These are phyloP conservation scores for Teunomyces panamensis DNA, from an alignment of 805 yeast species.

Conservation along the genomic window DNA sequence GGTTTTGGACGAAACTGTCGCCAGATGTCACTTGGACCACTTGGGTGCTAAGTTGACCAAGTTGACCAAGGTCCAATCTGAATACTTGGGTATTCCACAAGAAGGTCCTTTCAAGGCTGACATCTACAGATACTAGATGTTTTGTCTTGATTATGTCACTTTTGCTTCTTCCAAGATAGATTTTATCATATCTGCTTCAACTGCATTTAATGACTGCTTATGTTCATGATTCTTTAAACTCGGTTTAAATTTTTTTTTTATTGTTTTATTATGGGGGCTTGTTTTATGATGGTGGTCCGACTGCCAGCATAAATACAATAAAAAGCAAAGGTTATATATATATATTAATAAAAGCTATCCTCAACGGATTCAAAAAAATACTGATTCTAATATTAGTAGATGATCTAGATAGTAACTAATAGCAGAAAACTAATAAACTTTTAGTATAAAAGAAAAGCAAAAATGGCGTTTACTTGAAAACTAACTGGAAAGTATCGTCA, in stretches of 20 bases:
- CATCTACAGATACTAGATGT: conserved; percentile 88
- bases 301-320: not conserved
- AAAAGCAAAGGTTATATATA: conserved; percentile 14
- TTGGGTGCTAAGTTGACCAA: conserved; percentile 84
- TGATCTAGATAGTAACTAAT: not conserved
- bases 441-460: not conserved
- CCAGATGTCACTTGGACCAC: conserved; percentile 93
- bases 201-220: conserved; percentile 40
- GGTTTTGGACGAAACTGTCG: conserved; percentile 97
- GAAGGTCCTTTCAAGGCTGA: conserved; percentile 99
- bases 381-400: not conserved
- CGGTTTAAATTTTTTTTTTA: conserved; percentile 15
- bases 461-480: conserved; percentile 6
- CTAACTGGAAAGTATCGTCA: conserved; percentile 10
- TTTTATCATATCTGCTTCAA: conserved; percentile 39
- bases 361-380: conserved; percentile 34
- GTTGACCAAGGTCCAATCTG: conserved; percentile 80
- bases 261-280: conserved; percentile 15
- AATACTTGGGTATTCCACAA: conserved; percentile 85
- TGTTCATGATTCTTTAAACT: conserved; percentile 10
- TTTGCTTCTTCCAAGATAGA: conserved; percentile 7
- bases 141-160: not conserved
- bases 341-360: conserved; percentile 30
- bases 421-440: not conserved
- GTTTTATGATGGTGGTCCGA: conserved; percentile 3